Conservation (phyloP, 2,329 filamentous ascomycete genomes). For the Colletotrichum gloeosporioides region DNA sequence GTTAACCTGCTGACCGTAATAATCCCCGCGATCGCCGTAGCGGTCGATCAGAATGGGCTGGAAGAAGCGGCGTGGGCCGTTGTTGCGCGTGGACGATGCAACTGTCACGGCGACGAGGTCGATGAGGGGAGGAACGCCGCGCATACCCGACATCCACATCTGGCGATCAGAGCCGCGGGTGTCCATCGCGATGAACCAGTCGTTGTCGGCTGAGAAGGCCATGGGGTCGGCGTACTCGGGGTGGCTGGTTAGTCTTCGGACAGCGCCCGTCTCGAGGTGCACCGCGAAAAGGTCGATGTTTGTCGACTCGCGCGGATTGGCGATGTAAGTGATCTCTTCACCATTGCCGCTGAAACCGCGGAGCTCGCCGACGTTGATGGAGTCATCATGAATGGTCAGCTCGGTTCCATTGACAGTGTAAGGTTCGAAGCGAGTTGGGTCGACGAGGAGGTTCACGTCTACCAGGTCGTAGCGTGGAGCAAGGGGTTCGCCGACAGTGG, state of each 20-base stretch:
- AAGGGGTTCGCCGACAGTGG: conserved; percentile 31
- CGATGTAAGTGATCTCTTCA: conserved; percentile 46
- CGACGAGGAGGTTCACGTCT: conserved; percentile 39
- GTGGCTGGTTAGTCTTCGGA: conserved; percentile 47
- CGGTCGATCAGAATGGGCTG: conserved; percentile 47
- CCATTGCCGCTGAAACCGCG: conserved; percentile 49
- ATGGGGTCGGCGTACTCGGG: conserved; percentile 50
- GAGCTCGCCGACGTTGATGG: conserved; percentile 46
- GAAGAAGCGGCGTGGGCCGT: conserved; percentile 50
- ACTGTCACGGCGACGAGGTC: conserved; percentile 38
- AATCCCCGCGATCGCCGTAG: conserved; percentile 47
- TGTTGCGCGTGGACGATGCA: conserved; percentile 48
- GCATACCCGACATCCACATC: conserved; percentile 45
- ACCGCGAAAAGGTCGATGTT: conserved; percentile 51
- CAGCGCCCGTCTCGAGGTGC: conserved; percentile 41
- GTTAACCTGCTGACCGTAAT: conserved; percentile 50
- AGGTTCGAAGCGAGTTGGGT: conserved; percentile 25
- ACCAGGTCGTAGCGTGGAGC: conserved; percentile 43
- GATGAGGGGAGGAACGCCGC: conserved; percentile 44
- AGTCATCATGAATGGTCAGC: conserved; percentile 33
- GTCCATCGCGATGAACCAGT: conserved; percentile 49
- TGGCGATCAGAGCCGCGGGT: conserved; percentile 45
- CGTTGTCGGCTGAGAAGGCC: conserved; percentile 44
- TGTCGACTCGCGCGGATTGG: conserved; percentile 41
- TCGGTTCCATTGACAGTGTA: conserved; percentile 29